Conservation (phyloP, 2,329 filamentous ascomycete genomes). For the Emericellopsis atlantica region DNA sequence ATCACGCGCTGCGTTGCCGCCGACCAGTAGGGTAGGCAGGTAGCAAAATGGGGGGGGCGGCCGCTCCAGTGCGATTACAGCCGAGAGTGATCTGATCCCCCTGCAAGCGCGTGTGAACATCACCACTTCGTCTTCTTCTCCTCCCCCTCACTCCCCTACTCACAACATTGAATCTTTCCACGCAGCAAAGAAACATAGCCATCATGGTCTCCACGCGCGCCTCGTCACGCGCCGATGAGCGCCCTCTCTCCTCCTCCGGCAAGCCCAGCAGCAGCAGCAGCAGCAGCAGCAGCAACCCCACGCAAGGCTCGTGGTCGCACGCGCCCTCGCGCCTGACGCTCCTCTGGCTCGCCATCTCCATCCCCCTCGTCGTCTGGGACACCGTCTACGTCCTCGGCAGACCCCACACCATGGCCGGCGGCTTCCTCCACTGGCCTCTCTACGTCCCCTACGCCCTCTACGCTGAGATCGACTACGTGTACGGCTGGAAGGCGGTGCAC, state of each 20-base stretch:
- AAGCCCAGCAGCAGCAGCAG: neutral
- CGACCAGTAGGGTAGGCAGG: conserved; percentile 1
- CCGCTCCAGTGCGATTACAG: neutral
- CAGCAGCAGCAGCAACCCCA: neutral
- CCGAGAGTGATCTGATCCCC: neutral
- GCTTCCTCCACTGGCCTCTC: conserved; percentile 56
- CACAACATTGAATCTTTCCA: neutral
- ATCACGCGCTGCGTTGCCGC: no score
- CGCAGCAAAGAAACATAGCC: no score
- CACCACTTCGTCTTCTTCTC: neutral
- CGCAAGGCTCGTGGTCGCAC: conserved; percentile 24
- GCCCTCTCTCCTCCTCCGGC: neutral
- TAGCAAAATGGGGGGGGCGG: no score
- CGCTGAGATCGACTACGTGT: conserved; percentile 66
- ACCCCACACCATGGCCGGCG: conserved; percentile 72
- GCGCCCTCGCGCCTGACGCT: conserved; percentile 34
- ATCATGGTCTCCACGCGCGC: neutral
- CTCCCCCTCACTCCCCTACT: neutral
- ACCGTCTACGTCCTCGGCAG: conserved; percentile 66
- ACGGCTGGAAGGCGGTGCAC: conserved; percentile 63
- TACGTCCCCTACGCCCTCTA: conserved; percentile 74
- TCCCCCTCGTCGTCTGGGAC: conserved; percentile 77
- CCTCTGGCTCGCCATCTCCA: conserved; percentile 60
- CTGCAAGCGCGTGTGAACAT: neutral
- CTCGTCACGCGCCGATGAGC: neutral